Evolutionary conservation across 495 filamentous ascomycete species (phyloP).

Genomic region (Penicillium longicatenatum): DNA sequence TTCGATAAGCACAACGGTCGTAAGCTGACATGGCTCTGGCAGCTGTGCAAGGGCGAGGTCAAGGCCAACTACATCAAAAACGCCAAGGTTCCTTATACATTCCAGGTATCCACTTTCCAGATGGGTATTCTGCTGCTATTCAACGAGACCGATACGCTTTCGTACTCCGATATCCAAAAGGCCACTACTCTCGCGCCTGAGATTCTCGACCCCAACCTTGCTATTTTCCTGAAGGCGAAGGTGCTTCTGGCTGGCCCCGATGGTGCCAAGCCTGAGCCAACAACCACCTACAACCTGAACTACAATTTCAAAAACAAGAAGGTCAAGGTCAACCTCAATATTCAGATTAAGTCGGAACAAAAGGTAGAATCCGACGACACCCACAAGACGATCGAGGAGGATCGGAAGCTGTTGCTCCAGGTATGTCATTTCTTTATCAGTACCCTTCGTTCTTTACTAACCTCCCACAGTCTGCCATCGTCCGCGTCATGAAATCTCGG

Average conservation of each 20-base stretch:
- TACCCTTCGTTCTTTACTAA: constrained; percentile 21
- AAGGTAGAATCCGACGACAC: constrained; percentile 96
- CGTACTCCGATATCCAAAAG: constrained; percentile 82
- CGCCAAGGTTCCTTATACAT: constrained; percentile 89
- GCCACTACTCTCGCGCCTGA: constrained; percentile 78
- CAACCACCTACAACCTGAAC: constrained; percentile 78
- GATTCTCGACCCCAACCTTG: constrained; percentile 79
- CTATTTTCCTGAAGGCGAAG: constrained; percentile 87
- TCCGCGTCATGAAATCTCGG: constrained; percentile 98
- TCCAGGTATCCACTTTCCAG: constrained; percentile 96
- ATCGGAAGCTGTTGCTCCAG: constrained; percentile 94
- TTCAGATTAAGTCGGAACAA: constrained; percentile 89
- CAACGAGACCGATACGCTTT: constrained; percentile 84
- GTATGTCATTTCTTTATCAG: constrained; percentile 54
- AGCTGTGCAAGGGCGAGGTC: constrained; percentile 95
- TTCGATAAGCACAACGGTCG: constrained; percentile 93
- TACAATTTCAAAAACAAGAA: constrained; percentile 98
- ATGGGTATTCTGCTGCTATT: constrained; percentile 97
- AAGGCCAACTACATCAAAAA: constrained; percentile 90
- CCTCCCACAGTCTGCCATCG: constrained; percentile 80
- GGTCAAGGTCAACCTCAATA: constrained; percentile 93
- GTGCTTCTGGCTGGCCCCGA: constrained; percentile 72
- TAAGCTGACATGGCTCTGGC: constrained; percentile 97
- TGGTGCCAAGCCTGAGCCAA: constrained; percentile 71
- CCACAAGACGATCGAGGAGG: constrained; percentile 99